phyloP scores from a whole-genome alignment of 202 grass and related monocot genomes.

The Setaria italica region DNA sequence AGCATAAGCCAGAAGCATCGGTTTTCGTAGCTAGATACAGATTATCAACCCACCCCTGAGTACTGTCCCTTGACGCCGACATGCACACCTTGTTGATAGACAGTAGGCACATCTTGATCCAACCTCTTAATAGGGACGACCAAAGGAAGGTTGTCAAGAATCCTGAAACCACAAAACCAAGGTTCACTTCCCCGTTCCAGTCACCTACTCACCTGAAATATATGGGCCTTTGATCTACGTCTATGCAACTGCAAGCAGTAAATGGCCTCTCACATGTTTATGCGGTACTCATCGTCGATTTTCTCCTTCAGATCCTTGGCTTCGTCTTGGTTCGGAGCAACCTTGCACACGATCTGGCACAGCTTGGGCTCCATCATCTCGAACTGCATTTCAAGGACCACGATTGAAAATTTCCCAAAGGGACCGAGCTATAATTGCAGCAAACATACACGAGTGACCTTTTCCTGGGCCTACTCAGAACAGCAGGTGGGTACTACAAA shows the following conservation, averaged over 20 bases:
- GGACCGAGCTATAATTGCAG: neutral
- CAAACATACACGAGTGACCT: neutral
- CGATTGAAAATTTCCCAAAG: neutral
- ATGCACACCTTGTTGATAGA: slow-evolving; percentile 84
- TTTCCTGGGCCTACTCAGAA: neutral
- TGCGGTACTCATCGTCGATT: slow-evolving; percentile 78
- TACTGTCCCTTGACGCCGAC: slow-evolving; percentile 84
- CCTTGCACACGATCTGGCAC: slow-evolving; percentile 86
- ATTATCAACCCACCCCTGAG: slow-evolving; percentile 62
- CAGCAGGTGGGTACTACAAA: neutral
- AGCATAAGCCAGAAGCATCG: slow-evolving; percentile 3
- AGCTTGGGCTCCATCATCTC: slow-evolving; percentile 88
- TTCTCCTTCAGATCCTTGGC: slow-evolving; percentile 83
- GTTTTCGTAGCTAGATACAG: slow-evolving; percentile 2
- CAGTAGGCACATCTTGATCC: slow-evolving; percentile 55
- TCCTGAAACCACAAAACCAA: slow-evolving; percentile 52
- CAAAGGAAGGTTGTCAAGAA: slow-evolving; percentile 92
- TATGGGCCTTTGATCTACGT: neutral
- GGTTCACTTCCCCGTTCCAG: neutral
- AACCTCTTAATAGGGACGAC: slow-evolving; percentile 68
- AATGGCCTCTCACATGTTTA: slow-evolving; percentile 77
- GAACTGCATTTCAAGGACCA: slow-evolving; percentile 56
- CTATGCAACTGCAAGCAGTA: neutral
- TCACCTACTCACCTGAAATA: neutral
- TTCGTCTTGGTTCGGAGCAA: slow-evolving; percentile 50